Evolutionary conservation across 495 filamentous ascomycete genomes (phyloP), one percentile per base, ranked within the genome.

Genomic region (Oidiodendron maius): DNA sequence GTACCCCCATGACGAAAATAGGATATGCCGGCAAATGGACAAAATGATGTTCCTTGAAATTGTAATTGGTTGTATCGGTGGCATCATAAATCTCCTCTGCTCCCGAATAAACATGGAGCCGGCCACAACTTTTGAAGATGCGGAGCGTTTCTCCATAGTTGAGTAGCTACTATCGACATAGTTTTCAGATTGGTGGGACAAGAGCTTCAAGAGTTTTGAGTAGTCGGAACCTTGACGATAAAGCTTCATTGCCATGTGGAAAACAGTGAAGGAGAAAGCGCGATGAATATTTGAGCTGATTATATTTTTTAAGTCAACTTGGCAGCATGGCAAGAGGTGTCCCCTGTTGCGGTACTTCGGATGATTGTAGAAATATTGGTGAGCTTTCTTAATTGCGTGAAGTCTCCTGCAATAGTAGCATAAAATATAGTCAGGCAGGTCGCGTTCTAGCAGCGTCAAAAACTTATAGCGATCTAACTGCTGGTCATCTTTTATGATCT

Each of bases 371-470:
- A 23, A 21, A 20, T 51, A 30, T 4, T 18, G 40, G 3, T 32
- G n/a, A 36, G 42, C 50, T 23, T 52, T 40, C 8, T 39, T 20
- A n/a, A 52, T 52, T 46, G 42, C 22, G 21, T 47, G 50, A 15
- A 46, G 28, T 37, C 18, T 52, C 18, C 47, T 39, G 37, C 50
- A 46, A 40, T 46, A 42, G 23, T 41, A 41, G 21, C 50, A 52
- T 11, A 22, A 9, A n/a, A 52, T 21, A 30, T 52, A 26, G 26
- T 52, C 23, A 24, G 42, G 50, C 3, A 46, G 42, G n/a, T 52
- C 50, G 22, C 42, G 42, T 37, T 40, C 44, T 26, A 52, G 36
- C 3, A 52, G 36, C 30, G 23, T 41, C 34, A 52, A 37, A 37
- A 40, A 42, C 32, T 32, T 13, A 23, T 17, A 22, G 23, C 37